Conservation (phyloP, 306 rosid genomes). For the Castanopsis chinensis region DNA sequence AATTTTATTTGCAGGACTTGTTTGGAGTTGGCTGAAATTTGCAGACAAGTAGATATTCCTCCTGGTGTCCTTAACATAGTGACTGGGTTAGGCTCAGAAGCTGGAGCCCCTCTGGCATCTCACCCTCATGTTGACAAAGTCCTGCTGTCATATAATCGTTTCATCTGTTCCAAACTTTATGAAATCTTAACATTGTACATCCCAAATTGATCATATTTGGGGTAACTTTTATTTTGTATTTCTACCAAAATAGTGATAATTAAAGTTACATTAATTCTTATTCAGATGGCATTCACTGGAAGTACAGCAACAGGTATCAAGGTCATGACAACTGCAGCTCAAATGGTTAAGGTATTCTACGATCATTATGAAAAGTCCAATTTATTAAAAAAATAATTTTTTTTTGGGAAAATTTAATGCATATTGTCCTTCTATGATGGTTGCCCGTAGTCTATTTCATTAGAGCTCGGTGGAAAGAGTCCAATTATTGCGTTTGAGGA, state of each 20-base stretch:
- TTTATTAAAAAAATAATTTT: too few species aligned
- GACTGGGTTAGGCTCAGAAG: constrained; percentile 90
- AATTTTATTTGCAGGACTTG: constrained; percentile 57
- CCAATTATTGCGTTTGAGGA: constrained; percentile 90
- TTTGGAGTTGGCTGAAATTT: constrained; percentile 76
- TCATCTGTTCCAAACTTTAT: constrained; percentile 10
- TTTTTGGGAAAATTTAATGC: too few species aligned
- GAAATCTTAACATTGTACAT: neutral
- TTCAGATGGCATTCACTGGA: constrained; percentile 89
- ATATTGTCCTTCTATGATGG: constrained; percentile 9
- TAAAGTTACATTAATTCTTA: too few species aligned
- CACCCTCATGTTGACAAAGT: constrained; percentile 97
- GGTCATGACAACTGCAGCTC: constrained; percentile 91
- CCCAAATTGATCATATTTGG: too few species aligned
- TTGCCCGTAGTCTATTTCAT: constrained; percentile 78
- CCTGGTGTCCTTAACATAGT: constrained; percentile 75
- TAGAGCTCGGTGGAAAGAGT: constrained; percentile 97
- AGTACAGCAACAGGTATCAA: constrained; percentile 88
- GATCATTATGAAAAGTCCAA: too few species aligned
- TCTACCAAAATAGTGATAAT: too few species aligned
- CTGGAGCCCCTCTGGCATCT: constrained; percentile 92
- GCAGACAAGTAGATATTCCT: constrained; percentile 83
- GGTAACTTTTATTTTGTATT: too few species aligned
- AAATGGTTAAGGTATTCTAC: constrained; percentile 60
- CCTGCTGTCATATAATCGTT: neutral